Evolutionary conservation across 2,329 filamentous ascomycete genomes (phyloP).

Genomic region (Xylariaceae sp.): DNA sequence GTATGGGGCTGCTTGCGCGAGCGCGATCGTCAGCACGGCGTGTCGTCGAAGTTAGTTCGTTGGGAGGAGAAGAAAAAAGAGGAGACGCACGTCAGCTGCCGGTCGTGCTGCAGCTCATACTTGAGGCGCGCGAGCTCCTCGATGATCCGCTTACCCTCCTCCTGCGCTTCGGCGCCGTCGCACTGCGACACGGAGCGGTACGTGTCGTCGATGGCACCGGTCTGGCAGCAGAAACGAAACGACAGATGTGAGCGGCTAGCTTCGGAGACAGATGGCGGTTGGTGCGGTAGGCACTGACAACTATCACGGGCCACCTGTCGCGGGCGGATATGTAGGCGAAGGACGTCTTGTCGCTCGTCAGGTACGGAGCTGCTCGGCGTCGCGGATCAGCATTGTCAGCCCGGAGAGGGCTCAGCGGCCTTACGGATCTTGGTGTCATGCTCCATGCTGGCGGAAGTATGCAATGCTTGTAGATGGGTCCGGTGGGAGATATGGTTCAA

Average conservation of each 20-base stretch:
- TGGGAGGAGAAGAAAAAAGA: not conserved
- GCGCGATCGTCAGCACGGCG: constrained; percentile 1
- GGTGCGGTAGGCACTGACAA: constrained; percentile 48
- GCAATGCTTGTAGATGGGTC: not conserved
- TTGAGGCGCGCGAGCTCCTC: constrained; percentile 75
- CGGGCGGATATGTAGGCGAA: constrained; percentile 82
- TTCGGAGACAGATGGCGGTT: not conserved
- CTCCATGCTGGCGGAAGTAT: constrained; percentile 7
- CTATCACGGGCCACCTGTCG: constrained; percentile 87
- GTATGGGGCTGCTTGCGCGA: constrained; percentile 52
- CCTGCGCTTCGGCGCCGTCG: constrained; percentile 54
- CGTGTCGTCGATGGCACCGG: constrained; percentile 88
- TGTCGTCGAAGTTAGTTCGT: not conserved
- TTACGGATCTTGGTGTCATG: constrained; percentile 56
- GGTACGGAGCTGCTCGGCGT: constrained; percentile 56
- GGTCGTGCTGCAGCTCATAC: constrained; percentile 90
- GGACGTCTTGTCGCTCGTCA: constrained; percentile 73
- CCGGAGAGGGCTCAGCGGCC: constrained; percentile 23
- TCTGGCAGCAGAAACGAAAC: constrained; percentile 47
- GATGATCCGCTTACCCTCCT: constrained; percentile 82
- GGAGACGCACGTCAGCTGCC: constrained; percentile 58
- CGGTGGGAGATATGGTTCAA: too few relatives aligned
- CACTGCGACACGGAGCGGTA: constrained; percentile 61
- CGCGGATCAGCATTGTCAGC: not conserved
- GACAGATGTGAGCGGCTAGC: too few relatives aligned